These are phyloP conservation scores for Ganoderma meredithae DNA, from an alignment of 1,284 basidiomycete species.

Conservation along the genomic window DNA sequence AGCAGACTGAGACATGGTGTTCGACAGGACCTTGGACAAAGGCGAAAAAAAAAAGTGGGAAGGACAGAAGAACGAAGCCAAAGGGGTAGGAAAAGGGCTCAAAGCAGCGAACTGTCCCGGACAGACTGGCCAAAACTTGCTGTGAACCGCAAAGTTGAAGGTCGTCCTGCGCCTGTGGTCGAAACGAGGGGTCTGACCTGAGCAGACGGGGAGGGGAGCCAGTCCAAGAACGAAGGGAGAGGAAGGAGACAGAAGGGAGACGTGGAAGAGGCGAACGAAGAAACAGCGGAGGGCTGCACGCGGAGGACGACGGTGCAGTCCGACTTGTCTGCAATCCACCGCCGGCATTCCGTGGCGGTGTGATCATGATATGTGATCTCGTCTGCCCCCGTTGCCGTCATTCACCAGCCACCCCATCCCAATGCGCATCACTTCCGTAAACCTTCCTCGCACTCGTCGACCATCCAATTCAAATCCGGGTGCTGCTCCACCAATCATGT, in stretches of 20 bases:
- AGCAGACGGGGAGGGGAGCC: constrained; percentile 51
- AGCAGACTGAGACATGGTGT: constrained; percentile 34
- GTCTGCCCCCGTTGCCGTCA: constrained; percentile 21
- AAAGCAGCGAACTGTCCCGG: constrained; percentile 42
- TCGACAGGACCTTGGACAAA: constrained; percentile 25
- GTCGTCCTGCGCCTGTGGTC: constrained; percentile 47
- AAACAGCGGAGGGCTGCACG: constrained; percentile 26
- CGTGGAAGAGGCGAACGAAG: constrained; percentile 35
- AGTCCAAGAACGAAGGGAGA: constrained; percentile 47
- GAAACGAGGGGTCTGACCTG: constrained; percentile 43
- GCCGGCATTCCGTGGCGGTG: constrained; percentile 26
- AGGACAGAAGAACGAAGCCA: constrained; percentile 21
- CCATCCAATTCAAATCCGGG: constrained; percentile 3
- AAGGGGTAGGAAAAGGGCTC: constrained; percentile 29
- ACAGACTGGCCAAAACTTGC: constrained; percentile 43
- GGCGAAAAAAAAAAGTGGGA: constrained; percentile 27
- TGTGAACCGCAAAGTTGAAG: constrained; percentile 37
- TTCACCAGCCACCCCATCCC: constrained; percentile 11
- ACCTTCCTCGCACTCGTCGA: constrained; percentile 1
- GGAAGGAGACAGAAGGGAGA: constrained; percentile 32
- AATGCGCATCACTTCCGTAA: constrained; percentile 5
- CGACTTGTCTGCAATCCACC: constrained; percentile 31
- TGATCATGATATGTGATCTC: constrained; percentile 31
- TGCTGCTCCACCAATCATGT: background rate
- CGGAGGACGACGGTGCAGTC: constrained; percentile 22